Percentiles rank a stretch among this genome's conserved stretches.
These are phyloP conservation scores for Effrenium voratum DNA, from an alignment of 73 alveolate genomes.

Conservation along the genomic window DNA sequence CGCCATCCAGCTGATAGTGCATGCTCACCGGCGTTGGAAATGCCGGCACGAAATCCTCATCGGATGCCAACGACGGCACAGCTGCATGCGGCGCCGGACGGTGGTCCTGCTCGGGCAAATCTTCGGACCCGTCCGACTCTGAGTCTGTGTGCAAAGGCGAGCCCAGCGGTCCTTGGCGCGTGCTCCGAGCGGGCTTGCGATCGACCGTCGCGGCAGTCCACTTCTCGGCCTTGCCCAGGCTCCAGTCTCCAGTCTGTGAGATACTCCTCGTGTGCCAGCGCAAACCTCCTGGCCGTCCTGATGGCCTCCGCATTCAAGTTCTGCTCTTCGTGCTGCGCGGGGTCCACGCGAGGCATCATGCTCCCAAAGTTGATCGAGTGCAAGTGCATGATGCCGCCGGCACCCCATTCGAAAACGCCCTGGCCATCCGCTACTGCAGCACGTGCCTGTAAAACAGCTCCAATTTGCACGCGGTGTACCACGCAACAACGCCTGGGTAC, in stretches of 20 bases:
- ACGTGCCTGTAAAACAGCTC: not conserved
- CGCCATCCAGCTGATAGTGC: not conserved
- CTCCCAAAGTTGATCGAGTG: not conserved
- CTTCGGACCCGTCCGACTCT: not conserved
- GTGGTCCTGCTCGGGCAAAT: not conserved
- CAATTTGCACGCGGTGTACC: not conserved
- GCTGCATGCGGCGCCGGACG: not conserved
- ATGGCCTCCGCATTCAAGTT: not conserved
- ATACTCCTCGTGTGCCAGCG: not conserved
- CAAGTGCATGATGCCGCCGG: constrained; percentile 16
- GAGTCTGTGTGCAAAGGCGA: constrained; percentile 4
- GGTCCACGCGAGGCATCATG: not conserved
- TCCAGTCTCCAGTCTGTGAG: not conserved
- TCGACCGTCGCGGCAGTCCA: not conserved
- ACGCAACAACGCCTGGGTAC: not conserved
- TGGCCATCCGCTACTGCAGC: not conserved
- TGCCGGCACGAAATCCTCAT: not conserved
- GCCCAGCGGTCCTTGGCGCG: not conserved
- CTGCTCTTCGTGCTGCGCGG: not conserved
- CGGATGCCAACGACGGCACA: not conserved
- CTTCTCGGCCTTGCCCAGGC: not conserved
- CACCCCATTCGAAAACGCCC: not conserved
- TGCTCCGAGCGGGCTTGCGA: not conserved
- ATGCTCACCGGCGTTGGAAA: constrained; percentile 6
- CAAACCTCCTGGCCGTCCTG: not conserved